Base-by-base conservation (phyloP, 2,329 filamentous ascomycete species). In the Chalaropsis thielavioides region DNA sequence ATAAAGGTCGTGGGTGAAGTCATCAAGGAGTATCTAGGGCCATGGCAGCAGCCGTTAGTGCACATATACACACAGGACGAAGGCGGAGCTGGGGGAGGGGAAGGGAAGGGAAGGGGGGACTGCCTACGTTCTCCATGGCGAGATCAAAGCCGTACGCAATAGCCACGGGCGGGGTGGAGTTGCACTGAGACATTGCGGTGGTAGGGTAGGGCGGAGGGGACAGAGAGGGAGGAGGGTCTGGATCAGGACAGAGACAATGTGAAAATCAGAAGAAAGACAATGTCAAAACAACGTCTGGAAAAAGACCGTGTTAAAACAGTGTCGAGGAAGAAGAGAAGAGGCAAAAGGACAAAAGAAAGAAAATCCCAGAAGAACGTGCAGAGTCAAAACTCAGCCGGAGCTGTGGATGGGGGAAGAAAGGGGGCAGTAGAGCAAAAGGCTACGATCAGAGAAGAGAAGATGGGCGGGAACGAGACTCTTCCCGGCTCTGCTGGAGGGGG, bases 1-100 rank as follows among this genome's bases (percentile, higher is more conserved):
- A 68, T 67, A 15, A 62, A 62, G 59, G 63, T 66, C 63, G 61
- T 68, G 68, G 62, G 68, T 71, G 41, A 67, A 60, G 38, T 70
- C 64, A 41, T 64, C 69, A 46, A 70, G 70, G 41, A 43, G n/a
- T 40, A 61, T 43, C 58, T 43, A 61, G 19, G 17, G 11, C 17
- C 13, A 15, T 11, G 31, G 19, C 38, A 54, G 24, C 15, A 22
- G 31, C 6, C 6, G 31, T 31, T 31, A 31, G 31, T n/a, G n/a
- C n/a, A n/a, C n/a, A n/a, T n/a, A n/a, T n/a, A n/a, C n/a, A n/a
- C 24, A 56, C 17, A 31, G 8, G 24, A 35, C 6, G 13, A 56
- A 11, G n/a, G n/a, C n/a, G 17, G 51, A 11, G 3, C 13, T 1
- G 24, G 22, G 15, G 24, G 15, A 3, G 27, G 7, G 1, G 3